phyloP scores from a whole-genome alignment of 2,329 filamentous ascomycete species.

The Ascochyta clinopodiicola region DNA sequence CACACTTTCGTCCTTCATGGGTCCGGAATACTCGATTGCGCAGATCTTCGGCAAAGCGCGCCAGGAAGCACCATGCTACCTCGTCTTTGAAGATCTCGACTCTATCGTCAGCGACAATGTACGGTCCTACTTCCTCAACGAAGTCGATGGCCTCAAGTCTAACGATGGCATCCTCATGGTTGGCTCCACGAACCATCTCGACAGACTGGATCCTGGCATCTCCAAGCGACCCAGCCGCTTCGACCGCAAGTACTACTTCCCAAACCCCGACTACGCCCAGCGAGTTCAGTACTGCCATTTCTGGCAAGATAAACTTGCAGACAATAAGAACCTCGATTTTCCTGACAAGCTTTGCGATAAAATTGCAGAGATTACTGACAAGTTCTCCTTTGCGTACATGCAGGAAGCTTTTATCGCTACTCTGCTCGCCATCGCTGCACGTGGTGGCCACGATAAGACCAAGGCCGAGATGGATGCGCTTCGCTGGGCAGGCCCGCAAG shows the following conservation, averaged over 20 bases:
- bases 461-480: slow-evolving; percentile 18
- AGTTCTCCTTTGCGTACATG: slow-evolving; percentile 56
- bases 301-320: slow-evolving; percentile 52
- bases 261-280: slow-evolving; percentile 48
- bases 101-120: slow-evolving; percentile 67
- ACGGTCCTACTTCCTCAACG: slow-evolving; percentile 74
- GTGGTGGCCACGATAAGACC: slow-evolving; percentile 23
- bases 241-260: slow-evolving; percentile 57
- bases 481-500: slow-evolving; percentile 37
- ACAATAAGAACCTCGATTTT: slow-evolving; percentile 49
- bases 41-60: slow-evolving; percentile 60
- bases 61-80: slow-evolving; percentile 69
- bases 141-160: slow-evolving; percentile 71
- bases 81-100: slow-evolving; percentile 76
- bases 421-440: slow-evolving; percentile 46
- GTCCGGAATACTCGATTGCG: slow-evolving; percentile 60
- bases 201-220: slow-evolving; percentile 70
- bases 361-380: slow-evolving; percentile 52
- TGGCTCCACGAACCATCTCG: slow-evolving; percentile 69
- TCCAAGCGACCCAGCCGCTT: slow-evolving; percentile 56
- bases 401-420: slow-evolving; percentile 53
- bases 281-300: slow-evolving; percentile 53
- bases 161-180: slow-evolving; percentile 77
- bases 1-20: slow-evolving; percentile 52
- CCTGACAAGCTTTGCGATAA: slow-evolving; percentile 49